phyloP scores from a whole-genome alignment of 1,139 yeast genomes.

The Candida sanyaensis region DNA sequence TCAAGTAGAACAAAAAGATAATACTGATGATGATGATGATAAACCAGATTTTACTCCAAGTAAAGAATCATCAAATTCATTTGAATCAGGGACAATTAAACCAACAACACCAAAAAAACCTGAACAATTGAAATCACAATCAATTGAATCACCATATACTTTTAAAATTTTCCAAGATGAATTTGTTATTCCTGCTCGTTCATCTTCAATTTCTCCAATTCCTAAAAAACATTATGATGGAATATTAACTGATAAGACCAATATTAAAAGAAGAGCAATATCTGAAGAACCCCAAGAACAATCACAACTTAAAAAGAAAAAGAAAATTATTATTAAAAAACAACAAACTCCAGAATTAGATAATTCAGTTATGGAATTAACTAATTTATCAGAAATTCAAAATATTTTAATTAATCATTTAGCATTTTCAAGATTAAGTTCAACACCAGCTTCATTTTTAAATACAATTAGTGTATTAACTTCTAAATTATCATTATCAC shows the following conservation, averaged over 20 bases:
- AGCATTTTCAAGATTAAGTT: conserved; percentile 85
- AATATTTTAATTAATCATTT: conserved; percentile 78
- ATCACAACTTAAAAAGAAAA: conserved; percentile 6
- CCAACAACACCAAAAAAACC: conserved; percentile 1
- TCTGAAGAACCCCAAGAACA: conserved; percentile 39
- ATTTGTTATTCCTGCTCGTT: conserved; percentile 6
- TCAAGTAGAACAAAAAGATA: background rate
- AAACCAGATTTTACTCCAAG: conserved; percentile 14
- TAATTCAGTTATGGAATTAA: conserved; percentile 27
- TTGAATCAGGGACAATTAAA: background rate
- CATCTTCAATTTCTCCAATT: conserved; percentile 12
- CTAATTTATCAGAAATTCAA: conserved; percentile 51
- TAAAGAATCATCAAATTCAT: conserved; percentile 6
- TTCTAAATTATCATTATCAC: conserved; percentile 43
- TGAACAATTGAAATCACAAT: background rate
- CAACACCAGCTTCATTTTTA: conserved; percentile 76
- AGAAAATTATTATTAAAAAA: background rate
- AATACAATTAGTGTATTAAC: conserved; percentile 58
- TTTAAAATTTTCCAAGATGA: conserved; percentile 13
- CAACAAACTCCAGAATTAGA: conserved; percentile 16
- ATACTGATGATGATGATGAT: too few relatives aligned
- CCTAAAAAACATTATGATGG: background rate
- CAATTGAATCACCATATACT: background rate
- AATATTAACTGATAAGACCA: conserved; percentile 25
- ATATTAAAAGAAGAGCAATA: conserved; percentile 26